phyloP scores from a whole-genome alignment of 2,329 filamentous ascomycete genomes.

The Fusarium sp. region DNA sequence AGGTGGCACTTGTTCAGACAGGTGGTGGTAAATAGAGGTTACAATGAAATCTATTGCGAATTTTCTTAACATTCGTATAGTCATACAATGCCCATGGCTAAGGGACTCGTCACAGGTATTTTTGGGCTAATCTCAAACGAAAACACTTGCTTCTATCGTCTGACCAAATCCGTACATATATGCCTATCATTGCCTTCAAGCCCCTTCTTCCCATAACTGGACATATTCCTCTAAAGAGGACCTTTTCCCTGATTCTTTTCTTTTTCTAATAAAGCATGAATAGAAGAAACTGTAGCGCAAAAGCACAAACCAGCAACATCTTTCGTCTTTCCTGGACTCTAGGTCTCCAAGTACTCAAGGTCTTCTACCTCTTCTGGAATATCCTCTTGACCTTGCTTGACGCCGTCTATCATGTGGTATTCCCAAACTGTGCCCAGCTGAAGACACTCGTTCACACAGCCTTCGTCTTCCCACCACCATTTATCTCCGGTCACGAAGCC shows the following conservation, averaged over 20 bases:
- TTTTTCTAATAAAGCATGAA: not conserved
- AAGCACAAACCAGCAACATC: conserved; percentile 10
- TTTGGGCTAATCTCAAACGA: not conserved
- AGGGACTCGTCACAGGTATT: not conserved
- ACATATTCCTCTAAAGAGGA: not conserved
- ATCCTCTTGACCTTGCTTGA: conserved; percentile 57
- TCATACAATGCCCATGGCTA: not conserved
- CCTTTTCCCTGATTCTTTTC: not conserved
- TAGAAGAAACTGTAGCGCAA: not conserved
- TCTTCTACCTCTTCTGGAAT: conserved; percentile 8
- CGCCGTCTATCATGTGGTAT: conserved; percentile 67
- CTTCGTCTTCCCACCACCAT: conserved; percentile 74
- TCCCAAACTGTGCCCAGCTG: conserved; percentile 69
- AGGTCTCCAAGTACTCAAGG: not conserved
- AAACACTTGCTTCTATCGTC: not conserved
- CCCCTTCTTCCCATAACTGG: not conserved
- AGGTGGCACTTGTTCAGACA: too few relatives aligned
- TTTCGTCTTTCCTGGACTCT: not conserved
- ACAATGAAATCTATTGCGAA: fast-evolving
- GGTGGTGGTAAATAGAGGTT: fast-evolving
- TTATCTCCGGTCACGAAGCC: conserved; percentile 59
- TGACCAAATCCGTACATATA: not conserved
- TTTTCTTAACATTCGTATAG: not conserved
- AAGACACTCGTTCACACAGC: conserved; percentile 67
- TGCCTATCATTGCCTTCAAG: not conserved